Evolutionary conservation across 169 alveolate species (phyloP).

Genomic region (Neospora caninum): DNA sequence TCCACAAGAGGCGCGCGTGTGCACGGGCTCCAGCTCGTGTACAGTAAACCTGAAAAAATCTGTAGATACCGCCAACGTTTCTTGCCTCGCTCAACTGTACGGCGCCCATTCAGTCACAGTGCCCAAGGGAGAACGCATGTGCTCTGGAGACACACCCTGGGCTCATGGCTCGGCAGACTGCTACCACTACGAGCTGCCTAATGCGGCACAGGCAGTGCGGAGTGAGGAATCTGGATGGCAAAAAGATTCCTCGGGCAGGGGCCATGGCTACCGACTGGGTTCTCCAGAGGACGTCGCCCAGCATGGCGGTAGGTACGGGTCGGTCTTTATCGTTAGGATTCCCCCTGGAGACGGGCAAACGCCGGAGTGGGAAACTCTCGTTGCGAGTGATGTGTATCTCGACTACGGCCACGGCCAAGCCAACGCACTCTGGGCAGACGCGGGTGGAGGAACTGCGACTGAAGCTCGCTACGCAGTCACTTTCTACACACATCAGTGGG

Average conservation of each 20-base stretch:
- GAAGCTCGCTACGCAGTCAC: slow-evolving; percentile 11
- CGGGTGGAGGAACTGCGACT: background rate
- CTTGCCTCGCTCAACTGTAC: background rate
- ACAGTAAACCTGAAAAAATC: background rate
- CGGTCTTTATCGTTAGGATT: background rate
- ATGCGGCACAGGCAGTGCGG: background rate
- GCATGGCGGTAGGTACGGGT: slow-evolving; percentile 28
- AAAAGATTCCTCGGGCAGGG: background rate
- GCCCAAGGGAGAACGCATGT: background rate
- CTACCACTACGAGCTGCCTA: slow-evolving; percentile 15
- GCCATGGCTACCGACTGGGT: slow-evolving; percentile 15
- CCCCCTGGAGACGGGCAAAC: background rate
- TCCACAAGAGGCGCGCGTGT: background rate
- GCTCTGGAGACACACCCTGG: slow-evolving; percentile 9
- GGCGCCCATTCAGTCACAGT: background rate
- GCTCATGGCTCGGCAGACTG: background rate
- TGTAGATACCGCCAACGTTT: background rate
- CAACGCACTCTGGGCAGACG: slow-evolving; percentile 2
- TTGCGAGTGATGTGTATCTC: background rate
- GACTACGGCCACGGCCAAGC: slow-evolving; percentile 25
- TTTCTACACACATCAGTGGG: slow-evolving; percentile 1
- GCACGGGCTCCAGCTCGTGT: background rate
- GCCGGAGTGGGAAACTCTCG: background rate
- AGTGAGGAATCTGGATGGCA: background rate
- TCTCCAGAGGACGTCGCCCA: background rate